Conservation (phyloP, 2,329 filamentous ascomycete species). For the Ophiosphaerella korrae region DNA sequence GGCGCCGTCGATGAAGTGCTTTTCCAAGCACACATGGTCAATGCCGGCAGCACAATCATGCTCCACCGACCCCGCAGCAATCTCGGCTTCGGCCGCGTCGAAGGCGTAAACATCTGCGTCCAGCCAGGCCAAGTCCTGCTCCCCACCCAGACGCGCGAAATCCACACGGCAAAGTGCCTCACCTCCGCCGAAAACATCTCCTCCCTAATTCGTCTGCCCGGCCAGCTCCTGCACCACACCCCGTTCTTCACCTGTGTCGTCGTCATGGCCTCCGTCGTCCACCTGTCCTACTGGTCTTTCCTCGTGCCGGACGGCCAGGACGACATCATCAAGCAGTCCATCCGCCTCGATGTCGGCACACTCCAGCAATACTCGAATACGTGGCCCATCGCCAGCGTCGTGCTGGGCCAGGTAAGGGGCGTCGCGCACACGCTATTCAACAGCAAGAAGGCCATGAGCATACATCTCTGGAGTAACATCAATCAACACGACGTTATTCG, state of each 20-base stretch:
- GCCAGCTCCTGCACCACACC: constrained; percentile 72
- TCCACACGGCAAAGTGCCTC: constrained; percentile 80
- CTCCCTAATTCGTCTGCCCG: constrained; percentile 73
- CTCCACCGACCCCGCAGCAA: constrained; percentile 52
- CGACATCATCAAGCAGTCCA: constrained; percentile 72
- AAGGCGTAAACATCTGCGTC: constrained; percentile 65
- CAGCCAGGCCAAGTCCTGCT: constrained; percentile 59
- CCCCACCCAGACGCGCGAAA: constrained; percentile 58
- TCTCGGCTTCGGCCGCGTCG: constrained; percentile 43
- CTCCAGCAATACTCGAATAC: constrained; percentile 70
- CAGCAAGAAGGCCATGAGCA: constrained; percentile 48
- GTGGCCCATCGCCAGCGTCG: constrained; percentile 74
- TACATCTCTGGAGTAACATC: constrained; percentile 47
- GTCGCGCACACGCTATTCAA: constrained; percentile 76
- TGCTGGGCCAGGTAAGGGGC: constrained; percentile 73
- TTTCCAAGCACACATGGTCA: constrained; percentile 88
- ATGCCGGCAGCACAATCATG: constrained; percentile 46
- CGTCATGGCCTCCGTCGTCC: constrained; percentile 47
- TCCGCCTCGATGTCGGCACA: constrained; percentile 78
- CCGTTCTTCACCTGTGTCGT: constrained; percentile 50
- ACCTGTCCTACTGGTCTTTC: constrained; percentile 72
- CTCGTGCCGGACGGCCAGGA: constrained; percentile 59
- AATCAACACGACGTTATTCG: constrained; percentile 42
- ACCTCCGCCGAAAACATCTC: constrained; percentile 79
- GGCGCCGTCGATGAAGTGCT: constrained; percentile 80